Percentiles rank a stretch among this genome's conserved stretches.
Conservation (phyloP, 1,284 basidiomycete species). For the Salmacisia buchloeana region DNA sequence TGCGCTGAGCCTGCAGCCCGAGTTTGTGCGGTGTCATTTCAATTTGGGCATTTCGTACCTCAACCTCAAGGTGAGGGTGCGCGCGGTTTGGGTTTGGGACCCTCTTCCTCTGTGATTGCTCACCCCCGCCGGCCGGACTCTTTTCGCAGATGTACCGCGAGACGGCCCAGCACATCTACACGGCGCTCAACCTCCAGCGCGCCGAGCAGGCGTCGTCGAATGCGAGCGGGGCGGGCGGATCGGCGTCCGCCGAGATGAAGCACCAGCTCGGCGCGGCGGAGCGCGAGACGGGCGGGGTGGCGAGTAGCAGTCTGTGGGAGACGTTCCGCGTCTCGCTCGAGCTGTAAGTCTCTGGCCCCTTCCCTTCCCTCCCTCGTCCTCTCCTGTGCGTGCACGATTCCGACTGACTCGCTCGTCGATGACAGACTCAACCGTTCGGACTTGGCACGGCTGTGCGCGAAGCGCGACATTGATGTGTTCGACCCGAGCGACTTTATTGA, state of each 20-base stretch:
- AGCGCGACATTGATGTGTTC: constrained; percentile 32
- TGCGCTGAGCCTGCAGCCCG: constrained; percentile 82
- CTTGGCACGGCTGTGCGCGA: constrained; percentile 26
- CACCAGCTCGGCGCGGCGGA: constrained; percentile 10
- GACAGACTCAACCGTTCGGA: constrained; percentile 35
- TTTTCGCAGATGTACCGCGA: constrained; percentile 38
- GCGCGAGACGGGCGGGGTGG: constrained; percentile 12
- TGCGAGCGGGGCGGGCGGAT: no score
- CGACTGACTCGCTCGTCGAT: neutral
- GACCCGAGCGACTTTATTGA: constrained; percentile 30
- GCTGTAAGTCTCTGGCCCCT: constrained; percentile 14
- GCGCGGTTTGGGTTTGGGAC: neutral
- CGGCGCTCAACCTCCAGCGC: constrained; percentile 42
- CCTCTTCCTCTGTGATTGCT: neutral
- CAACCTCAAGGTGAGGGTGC: constrained; percentile 33
- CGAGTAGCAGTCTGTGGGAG: constrained; percentile 42
- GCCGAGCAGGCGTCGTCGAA: constrained; percentile 15
- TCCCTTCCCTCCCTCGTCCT: neutral
- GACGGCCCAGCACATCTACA: constrained; percentile 46
- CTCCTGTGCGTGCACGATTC: neutral
- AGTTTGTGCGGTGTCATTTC: constrained; percentile 68
- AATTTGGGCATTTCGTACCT: constrained; percentile 44
- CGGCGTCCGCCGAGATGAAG: constrained; percentile 21
- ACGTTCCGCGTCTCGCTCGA: constrained; percentile 45
- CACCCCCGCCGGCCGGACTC: neutral